Evolutionary conservation across 2,329 filamentous ascomycete species (phyloP).

Genomic region (Ascochyta rabiei): DNA sequence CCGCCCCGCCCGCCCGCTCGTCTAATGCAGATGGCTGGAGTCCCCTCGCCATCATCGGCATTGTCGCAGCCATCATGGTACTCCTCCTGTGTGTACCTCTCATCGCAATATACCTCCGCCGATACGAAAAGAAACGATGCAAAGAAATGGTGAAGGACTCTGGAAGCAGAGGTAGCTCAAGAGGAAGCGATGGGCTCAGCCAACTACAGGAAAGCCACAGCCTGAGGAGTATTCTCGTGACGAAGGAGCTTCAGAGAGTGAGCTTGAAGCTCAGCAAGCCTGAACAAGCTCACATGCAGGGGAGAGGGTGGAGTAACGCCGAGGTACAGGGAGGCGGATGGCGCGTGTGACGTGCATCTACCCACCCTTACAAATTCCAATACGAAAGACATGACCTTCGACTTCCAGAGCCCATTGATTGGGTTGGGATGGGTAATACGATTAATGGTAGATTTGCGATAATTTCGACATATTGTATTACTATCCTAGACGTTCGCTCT

Average conservation of each 20-base stretch:
- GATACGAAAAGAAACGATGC: slow-evolving; percentile 28
- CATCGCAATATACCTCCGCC: slow-evolving; percentile 25
- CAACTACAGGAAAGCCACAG: slow-evolving; percentile 23
- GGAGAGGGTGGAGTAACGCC: slow-evolving; percentile 25
- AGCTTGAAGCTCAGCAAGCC: slow-evolving; percentile 27
- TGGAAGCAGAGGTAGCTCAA: slow-evolving; percentile 10
- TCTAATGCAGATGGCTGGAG: slow-evolving; percentile 23
- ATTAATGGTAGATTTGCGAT: background rate
- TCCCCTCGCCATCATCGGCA: slow-evolving; percentile 31
- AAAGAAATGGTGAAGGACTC: slow-evolving; percentile 22
- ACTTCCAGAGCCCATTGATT: background rate
- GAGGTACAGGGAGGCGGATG: slow-evolving; percentile 24
- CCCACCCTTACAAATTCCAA: too few species aligned
- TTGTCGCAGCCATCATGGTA: slow-evolving; percentile 26
- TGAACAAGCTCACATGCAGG: slow-evolving; percentile 18
- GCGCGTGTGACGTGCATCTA: slow-evolving; percentile 3
- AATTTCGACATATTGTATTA: background rate
- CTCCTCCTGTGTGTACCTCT: slow-evolving; percentile 28
- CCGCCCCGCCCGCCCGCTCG: slow-evolving; percentile 19
- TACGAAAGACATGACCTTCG: too few species aligned
- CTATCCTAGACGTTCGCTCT: background rate
- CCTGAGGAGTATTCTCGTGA: slow-evolving; percentile 30
- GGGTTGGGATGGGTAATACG: slow-evolving; percentile 5
- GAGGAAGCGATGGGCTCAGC: slow-evolving; percentile 10
- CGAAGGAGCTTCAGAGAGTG: slow-evolving; percentile 27